Conservation (phyloP, 2,329 filamentous ascomycete genomes). For the Colletotrichum brevisporum region DNA sequence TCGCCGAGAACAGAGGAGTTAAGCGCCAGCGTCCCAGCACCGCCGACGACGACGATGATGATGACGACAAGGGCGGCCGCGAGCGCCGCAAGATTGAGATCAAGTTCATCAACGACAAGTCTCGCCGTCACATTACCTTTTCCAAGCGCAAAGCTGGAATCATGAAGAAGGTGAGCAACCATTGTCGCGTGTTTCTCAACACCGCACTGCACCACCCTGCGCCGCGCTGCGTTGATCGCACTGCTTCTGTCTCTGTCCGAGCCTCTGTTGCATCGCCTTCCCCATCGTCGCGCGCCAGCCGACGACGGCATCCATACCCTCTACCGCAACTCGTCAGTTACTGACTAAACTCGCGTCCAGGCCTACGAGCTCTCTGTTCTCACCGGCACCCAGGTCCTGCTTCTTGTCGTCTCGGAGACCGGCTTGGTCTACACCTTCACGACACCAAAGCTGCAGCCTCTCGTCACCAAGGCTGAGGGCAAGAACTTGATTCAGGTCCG, state of each 20-base stretch:
- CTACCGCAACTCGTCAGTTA: slow-evolving; percentile 16
- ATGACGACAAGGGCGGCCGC: slow-evolving; percentile 97
- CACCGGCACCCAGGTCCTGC: slow-evolving; percentile 95
- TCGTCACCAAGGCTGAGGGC: slow-evolving; percentile 98
- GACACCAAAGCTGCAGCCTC: slow-evolving; percentile 96
- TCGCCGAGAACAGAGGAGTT: slow-evolving; percentile 82
- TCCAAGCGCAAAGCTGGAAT: slow-evolving; percentile 99
- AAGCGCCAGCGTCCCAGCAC: slow-evolving; percentile 89
- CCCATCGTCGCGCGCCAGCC: neutral
- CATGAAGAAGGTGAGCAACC: slow-evolving; percentile 91
- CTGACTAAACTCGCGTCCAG: slow-evolving; percentile 60
- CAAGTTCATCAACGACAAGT: slow-evolving; percentile 99
- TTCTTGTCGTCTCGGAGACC: slow-evolving; percentile 97
- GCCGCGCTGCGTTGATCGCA: neutral
- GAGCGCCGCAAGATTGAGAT: slow-evolving; percentile 99
- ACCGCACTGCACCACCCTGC: neutral
- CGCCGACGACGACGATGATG: slow-evolving; percentile 95
- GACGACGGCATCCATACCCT: neutral
- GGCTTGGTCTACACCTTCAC: slow-evolving; percentile 98
- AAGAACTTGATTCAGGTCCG: slow-evolving; percentile 99
- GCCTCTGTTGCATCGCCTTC: neutral
- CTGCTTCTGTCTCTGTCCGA: neutral
- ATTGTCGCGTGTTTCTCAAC: neutral
- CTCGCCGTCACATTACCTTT: slow-evolving; percentile 98
- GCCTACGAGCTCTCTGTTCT: slow-evolving; percentile 98